Percentiles rank a stretch among this genome's conserved stretches.
These are phyloP conservation scores for Russula virescens DNA, from an alignment of 768 basidiomycete species.

Conservation along the genomic window DNA sequence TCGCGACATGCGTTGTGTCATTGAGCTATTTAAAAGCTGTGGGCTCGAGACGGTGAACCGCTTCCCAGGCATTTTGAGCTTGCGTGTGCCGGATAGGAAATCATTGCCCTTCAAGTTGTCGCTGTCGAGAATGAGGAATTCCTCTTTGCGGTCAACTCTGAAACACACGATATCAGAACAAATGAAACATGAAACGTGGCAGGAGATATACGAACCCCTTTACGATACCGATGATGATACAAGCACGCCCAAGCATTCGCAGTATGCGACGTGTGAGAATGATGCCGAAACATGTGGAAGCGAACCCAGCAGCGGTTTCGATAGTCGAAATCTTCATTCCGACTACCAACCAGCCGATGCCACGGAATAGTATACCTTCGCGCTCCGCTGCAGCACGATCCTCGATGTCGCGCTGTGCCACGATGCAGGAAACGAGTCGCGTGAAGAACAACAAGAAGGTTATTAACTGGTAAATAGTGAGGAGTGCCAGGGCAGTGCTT, in stretches of 20 bases:
- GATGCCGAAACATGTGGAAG: constrained; percentile 45
- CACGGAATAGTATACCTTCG: constrained; percentile 46
- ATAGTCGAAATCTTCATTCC: constrained; percentile 58
- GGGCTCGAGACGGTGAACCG: constrained; percentile 17
- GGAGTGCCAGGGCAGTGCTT: constrained; percentile 52
- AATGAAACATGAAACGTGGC: background rate
- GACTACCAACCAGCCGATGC: constrained; percentile 58
- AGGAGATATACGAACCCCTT: constrained; percentile 53
- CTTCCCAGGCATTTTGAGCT: background rate
- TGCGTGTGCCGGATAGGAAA: constrained; percentile 18
- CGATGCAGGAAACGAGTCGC: constrained; percentile 46
- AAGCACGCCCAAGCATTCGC: constrained; percentile 47
- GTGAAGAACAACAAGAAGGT: constrained; percentile 55
- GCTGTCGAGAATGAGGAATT: constrained; percentile 19
- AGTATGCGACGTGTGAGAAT: constrained; percentile 53
- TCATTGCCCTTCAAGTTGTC: background rate
- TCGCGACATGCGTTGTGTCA: constrained; percentile 14
- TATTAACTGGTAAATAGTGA: constrained; percentile 51
- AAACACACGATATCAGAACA: background rate
- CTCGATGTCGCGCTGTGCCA: constrained; percentile 51
- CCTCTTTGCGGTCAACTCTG: constrained; percentile 20
- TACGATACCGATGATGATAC: constrained; percentile 54
- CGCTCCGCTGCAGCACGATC: constrained; percentile 37
- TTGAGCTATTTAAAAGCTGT: constrained; percentile 10
- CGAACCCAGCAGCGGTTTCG: constrained; percentile 63